A percentile compares a stretch with the other conserved stretches of the same genome.
These are phyloP conservation scores for Quercus gilva DNA, from an alignment of 306 rosid species.

Conservation along the genomic window DNA sequence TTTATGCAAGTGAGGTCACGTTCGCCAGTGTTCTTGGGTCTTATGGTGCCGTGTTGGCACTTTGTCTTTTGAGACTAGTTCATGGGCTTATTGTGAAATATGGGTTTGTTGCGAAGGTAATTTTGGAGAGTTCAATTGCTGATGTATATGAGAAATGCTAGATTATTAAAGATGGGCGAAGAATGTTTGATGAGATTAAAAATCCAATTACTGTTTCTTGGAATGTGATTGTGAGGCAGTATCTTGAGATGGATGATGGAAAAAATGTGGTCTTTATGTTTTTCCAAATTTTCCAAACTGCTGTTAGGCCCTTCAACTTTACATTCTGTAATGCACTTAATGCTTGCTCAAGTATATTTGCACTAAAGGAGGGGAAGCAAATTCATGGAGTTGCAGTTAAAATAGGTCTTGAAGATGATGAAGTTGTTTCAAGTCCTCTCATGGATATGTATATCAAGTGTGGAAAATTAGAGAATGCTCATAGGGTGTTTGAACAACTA, in stretches of 20 bases:
- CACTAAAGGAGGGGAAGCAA: conserved; percentile 58
- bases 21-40: conserved; percentile 58
- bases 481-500: conserved; percentile 46
- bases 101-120: conserved; percentile 53
- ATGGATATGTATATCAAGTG: conserved; percentile 64
- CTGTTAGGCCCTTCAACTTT: conserved; percentile 49
- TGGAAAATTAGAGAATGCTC: conserved; percentile 48
- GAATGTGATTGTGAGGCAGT: conserved; percentile 75
- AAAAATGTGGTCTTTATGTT: conserved; percentile 52
- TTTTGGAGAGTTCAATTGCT: conserved; percentile 65
- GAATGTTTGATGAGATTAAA: conserved; percentile 57
- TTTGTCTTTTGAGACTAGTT: conserved; percentile 43
- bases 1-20: conserved; percentile 40
- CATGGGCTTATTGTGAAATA: conserved; percentile 47
- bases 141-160: conserved; percentile 66
- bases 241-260: conserved; percentile 57
- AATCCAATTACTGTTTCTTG: conserved; percentile 63
- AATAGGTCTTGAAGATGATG: conserved; percentile 44
- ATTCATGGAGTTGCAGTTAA: conserved; percentile 60
- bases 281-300: conserved; percentile 38
- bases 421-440: conserved; percentile 55
- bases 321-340: conserved; percentile 60
- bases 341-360: conserved; percentile 50
- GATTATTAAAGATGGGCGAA: conserved; percentile 48
- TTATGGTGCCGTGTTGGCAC: conserved; percentile 40